Evolutionary conservation across 306 rosid genomes (phyloP), one percentile per base, ranked within the genome.

Genomic region (Malus sylvestris): DNA sequence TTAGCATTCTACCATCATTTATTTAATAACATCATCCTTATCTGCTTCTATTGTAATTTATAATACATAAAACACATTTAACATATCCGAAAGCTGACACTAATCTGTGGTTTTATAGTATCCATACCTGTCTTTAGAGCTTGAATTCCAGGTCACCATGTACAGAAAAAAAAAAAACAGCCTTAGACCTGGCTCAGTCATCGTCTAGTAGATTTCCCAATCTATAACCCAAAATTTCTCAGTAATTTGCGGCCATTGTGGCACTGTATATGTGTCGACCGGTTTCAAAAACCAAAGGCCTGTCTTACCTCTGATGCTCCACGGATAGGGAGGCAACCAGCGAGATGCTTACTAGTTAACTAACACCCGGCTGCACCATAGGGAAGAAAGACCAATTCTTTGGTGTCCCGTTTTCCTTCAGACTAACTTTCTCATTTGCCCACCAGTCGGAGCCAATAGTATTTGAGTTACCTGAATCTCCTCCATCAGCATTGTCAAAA

Each of bases 371-470:
- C 79, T 90, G 97, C 76, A 86, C 69, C 85, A 85, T 65, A 44
- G 97, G 97, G 81, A 91, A 95, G 86, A 95, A 95, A 68, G 97
- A 84, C 97, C 99, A 95, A 72, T 85, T 61, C 79, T 89, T 80
- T 46, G 86, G 23, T 27, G 85, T 44, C 19, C 74, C 87, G 25
- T 85, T 73, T 25, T 92, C 96, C 53, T 78, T 85, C 79, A 80
- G 88, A 23, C 52, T 88, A 74, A 87, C 96, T 81, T 90, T 96
- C 84, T 87, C 92, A 81, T 89, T 90, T 15, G 93, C 93, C 98
- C 98, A 95, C 99, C 99, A 90, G 57, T 88, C 91, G 10, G 95
- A 83, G 67, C 78, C 87, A 67, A 86, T 61, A 60, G 83, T 46
- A 73, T 75, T 71, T 10, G 97, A 78, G 8, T 57, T 80, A 60